Evolutionary conservation across 495 filamentous ascomycete species (phyloP), one percentile per base, ranked within the genome.

Genomic region (Recurvomyces mirabilis): DNA sequence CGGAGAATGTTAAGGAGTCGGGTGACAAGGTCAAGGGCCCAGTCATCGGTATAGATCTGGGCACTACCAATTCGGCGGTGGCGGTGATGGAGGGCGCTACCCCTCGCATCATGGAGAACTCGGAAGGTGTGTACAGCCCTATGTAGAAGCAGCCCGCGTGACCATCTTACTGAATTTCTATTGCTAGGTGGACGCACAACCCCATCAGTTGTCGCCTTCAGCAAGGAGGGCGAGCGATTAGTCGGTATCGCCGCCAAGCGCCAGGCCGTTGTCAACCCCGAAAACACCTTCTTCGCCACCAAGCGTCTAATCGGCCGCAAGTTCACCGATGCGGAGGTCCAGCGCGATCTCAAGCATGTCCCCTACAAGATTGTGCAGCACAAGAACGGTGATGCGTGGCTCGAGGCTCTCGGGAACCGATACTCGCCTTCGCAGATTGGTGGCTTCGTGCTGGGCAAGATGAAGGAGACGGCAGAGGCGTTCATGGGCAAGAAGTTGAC

Each of bases 351-450:
- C 65, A 84, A 91, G 68, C 85, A 98, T 68, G 91, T 98, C 12
- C 91, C 91, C 41, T 98, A 94, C 77, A 96, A 96, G 77, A 98
- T 98, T 57, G 81, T 96, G 35, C 89, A 94, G 68, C 91, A 98
- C 78, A 77, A 73, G 66, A 98, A 98, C 62, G 91, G 91, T 55
- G 91, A 98, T 58, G 91, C 91, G 55, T 98, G 91, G 91, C 82
- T 98, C 44, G 79, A 89, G 69, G 88, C 91, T 55, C 87, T 87
- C 55, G 88, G 85, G 57, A 78, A 94, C 68, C 94, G 87, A 64
- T 98, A 96, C 75, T 98, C 91, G 52, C 91, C 91, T 31, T 94
- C 89, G 4, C 91, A 98, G 69, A 84, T 98, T 52, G 91, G 91
- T 73, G 91, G 91, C 59, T 95, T 96, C 67, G 73, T 95, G 56